Conservation (phyloP, 257 asterid species). For the Capsicum chinense region DNA sequence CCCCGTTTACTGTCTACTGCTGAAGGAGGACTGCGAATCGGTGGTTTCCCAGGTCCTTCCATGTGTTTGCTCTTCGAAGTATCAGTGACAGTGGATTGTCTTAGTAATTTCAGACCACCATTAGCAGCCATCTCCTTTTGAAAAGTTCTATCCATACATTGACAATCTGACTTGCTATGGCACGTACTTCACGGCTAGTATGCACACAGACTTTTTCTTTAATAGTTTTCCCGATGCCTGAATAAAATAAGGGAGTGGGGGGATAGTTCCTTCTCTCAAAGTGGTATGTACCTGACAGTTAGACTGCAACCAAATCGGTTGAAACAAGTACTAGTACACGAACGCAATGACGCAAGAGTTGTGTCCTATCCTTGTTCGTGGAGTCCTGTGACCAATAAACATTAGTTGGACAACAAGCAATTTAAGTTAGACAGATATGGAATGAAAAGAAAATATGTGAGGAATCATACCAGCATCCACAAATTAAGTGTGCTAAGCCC, state of each 20-base stretch:
- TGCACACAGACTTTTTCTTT: conserved; percentile 97
- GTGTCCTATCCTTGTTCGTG: conserved; percentile 98
- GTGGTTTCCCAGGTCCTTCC: conserved; percentile 70
- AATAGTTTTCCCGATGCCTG: conserved; percentile 95
- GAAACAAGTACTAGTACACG: conserved; percentile 89
- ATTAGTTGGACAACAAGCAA: conserved; percentile 37
- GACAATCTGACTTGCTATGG: conserved; percentile 98
- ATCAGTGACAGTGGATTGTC: conserved; percentile 57
- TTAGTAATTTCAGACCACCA: conserved; percentile 58
- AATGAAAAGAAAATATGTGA: conserved; percentile 10
- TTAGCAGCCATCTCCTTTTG: conserved; percentile 93
- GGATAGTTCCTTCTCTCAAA: background rate
- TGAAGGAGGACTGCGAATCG: conserved; percentile 51
- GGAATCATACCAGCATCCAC: conserved; percentile 80
- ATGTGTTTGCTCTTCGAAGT: conserved; percentile 56
- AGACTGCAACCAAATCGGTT: conserved; percentile 86
- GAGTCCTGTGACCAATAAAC: conserved; percentile 66
- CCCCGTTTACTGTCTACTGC: conserved; percentile 49
- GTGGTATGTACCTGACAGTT: conserved; percentile 73
- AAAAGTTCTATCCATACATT: conserved; percentile 90
- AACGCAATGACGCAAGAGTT: conserved; percentile 96
- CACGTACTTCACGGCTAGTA: conserved; percentile 98
- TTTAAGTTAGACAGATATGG: background rate
- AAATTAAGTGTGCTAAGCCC: conserved; percentile 89
- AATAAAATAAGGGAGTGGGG: conserved; percentile 9